These are phyloP conservation scores for Meira nashicola DNA, from an alignment of 1,284 basidiomycete species.

Conservation along the genomic window DNA sequence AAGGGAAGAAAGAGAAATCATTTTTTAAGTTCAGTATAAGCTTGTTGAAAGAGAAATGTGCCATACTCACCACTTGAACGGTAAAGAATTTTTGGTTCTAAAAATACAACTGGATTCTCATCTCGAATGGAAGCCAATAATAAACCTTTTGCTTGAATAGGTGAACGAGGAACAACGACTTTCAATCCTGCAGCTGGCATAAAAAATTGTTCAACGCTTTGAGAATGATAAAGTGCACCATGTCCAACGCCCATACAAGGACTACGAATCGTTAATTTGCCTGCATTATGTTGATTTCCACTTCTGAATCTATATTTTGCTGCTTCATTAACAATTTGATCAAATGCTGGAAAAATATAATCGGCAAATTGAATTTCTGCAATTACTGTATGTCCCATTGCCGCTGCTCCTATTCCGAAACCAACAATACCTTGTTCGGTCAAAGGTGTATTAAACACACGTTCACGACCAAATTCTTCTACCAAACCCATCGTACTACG, in stretches of 20 bases:
- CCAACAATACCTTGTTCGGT: conserved; percentile 75
- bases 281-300: conserved; percentile 75
- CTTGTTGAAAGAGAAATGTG: not conserved
- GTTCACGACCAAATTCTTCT: conserved; percentile 75
- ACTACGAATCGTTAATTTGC: conserved; percentile 78
- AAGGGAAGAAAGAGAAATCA: conserved; percentile 6
- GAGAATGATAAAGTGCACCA: conserved; percentile 83
- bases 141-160: conserved; percentile 88
- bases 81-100: conserved; percentile 89
- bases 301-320: conserved; percentile 88
- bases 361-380: conserved; percentile 73
- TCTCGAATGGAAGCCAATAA: conserved; percentile 79
- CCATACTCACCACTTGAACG: conserved; percentile 61
- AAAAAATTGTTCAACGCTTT: conserved; percentile 90
- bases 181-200: conserved; percentile 60
- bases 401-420: conserved; percentile 83
- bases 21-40: not conserved
- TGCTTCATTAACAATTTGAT: conserved; percentile 85
- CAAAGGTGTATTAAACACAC: conserved; percentile 33
- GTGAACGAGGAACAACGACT: conserved; percentile 86
- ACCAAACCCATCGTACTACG: conserved; percentile 82
- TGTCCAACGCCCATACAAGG: conserved; percentile 34
- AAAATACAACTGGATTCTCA: conserved; percentile 86
- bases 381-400: conserved; percentile 89
- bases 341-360: conserved; percentile 34